These are phyloP conservation scores for Carex scoparia DNA, from an alignment of 176 grass and related monocot species.

Conservation along the genomic window DNA sequence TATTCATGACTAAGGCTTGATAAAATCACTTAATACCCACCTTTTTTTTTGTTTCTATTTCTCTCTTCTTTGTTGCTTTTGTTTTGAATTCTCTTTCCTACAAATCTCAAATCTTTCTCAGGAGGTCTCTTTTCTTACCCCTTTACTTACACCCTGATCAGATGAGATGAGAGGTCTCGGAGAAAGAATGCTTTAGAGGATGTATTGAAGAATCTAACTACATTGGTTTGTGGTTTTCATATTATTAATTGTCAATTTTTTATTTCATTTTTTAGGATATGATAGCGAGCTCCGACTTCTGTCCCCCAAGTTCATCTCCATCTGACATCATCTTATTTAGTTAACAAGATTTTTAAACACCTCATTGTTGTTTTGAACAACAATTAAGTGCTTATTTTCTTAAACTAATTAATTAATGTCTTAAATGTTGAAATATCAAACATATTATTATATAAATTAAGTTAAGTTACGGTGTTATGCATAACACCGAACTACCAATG, in stretches of 20 bases:
- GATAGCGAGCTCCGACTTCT: background rate
- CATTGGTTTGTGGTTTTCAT: conserved; percentile 7
- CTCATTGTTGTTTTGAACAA: background rate
- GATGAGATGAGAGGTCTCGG: conserved; percentile 20
- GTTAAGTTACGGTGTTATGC: no score
- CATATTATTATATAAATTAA: no score
- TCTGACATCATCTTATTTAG: background rate
- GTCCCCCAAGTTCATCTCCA: background rate
- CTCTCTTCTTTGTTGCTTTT: background rate
- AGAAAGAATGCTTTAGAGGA: conserved; percentile 21
- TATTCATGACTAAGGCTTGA: conserved; percentile 37
- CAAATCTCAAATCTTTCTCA: conserved; percentile 25
- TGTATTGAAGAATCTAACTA: conserved; percentile 25
- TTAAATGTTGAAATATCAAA: no score
- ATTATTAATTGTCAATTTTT: background rate
- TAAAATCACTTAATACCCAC: background rate
- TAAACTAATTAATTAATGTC: no score
- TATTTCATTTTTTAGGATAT: background rate
- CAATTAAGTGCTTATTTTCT: no score
- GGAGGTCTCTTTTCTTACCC: conserved; percentile 32
- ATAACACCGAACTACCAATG: no score
- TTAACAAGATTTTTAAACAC: background rate
- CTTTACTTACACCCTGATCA: conserved; percentile 22
- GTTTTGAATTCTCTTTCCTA: conserved; percentile 20
- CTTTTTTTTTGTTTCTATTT: background rate